Percentiles rank a stretch among this genome's conserved stretches.
Conservation (phyloP, 257 asterid genomes). For the Forsythia viridissima region DNA sequence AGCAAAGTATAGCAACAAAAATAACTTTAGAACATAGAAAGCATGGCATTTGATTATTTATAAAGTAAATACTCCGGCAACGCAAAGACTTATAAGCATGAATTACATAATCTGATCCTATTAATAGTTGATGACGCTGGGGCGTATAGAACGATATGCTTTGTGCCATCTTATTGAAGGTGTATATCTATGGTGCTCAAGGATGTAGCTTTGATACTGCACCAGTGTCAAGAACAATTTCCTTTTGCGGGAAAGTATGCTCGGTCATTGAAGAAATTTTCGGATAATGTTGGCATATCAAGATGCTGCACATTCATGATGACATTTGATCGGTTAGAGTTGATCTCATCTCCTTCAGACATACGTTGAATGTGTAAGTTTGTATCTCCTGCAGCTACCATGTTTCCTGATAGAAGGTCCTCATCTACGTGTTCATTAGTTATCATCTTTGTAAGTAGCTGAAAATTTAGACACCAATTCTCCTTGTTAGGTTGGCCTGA, state of each 20-base stretch:
- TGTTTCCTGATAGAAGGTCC: constrained; percentile 1
- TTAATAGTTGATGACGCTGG: constrained; percentile 6
- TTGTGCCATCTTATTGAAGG: constrained; percentile 22
- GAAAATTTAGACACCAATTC: not conserved
- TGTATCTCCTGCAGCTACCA: constrained; percentile 16
- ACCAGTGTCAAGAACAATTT: not conserved
- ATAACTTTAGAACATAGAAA: constrained; percentile 12
- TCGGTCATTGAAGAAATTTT: constrained; percentile 14
- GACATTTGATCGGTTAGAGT: constrained; percentile 26
- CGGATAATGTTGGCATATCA: constrained; percentile 31
- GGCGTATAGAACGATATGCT: not conserved
- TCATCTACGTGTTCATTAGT: not conserved
- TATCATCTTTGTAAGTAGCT: not conserved
- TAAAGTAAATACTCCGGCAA: not conserved
- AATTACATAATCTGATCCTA: not conserved
- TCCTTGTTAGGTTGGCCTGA: constrained; percentile 9
- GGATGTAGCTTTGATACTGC: not conserved
- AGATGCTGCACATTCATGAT: constrained; percentile 32
- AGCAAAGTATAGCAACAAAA: not conserved
- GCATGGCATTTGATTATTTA: not conserved
- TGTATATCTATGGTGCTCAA: not conserved
- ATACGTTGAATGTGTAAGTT: constrained; percentile 28
- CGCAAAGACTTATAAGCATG: not conserved
- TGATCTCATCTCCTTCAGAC: constrained; percentile 24
- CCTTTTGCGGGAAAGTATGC: not conserved